Evolutionary conservation across 1,284 basidiomycete species (phyloP), one percentile per base, ranked within the genome.

Genomic region (Ganoderma leucocontextum): DNA sequence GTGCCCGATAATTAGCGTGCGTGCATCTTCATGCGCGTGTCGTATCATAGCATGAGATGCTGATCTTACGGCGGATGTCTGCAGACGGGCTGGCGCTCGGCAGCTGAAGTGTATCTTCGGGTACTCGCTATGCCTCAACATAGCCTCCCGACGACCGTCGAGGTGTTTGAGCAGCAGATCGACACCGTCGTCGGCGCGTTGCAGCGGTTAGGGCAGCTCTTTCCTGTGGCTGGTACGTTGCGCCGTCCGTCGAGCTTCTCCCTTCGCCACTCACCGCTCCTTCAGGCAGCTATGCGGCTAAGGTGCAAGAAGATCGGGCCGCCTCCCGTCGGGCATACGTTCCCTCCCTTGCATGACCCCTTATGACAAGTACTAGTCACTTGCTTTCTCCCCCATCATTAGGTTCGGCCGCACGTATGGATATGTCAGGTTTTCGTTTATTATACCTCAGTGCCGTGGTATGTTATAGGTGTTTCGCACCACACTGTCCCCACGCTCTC

Each of bases 1-100:
- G 38, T 86, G 88, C 77, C 86, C 87, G 17, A 82, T 86, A 61
- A 78, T 86, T 33, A 82, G 82, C 47, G 86, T 87, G 67, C 63
- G 73, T 75, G 64, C 22, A 33, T 5, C 19, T 19, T 6, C 29
- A 15, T 17, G 19, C 25, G 7, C 42, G 7, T 10, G 17, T 49
- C 3, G 22, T 13, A 1, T 35, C n/a, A 47, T 58, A 25, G 38
- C 41, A 5, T 29, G 5, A 22, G 7, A 12, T 36, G 53, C 69
- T 75, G 66, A 75, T 61, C 41, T 29, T 4, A 36, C 65, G 60
- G 47, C 25, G 42, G n/a, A 22, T 39, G 22, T 35, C 6, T 8
- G 44, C 66, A 83, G 81, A 78, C 82, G 7, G 83, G 82, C 68
- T 85, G 83, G 83, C 78, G 78, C 47, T 78, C 76, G 39, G 80